Base-by-base conservation (phyloP, 106 monocot genomes). In the Amphibolis antarctica region DNA sequence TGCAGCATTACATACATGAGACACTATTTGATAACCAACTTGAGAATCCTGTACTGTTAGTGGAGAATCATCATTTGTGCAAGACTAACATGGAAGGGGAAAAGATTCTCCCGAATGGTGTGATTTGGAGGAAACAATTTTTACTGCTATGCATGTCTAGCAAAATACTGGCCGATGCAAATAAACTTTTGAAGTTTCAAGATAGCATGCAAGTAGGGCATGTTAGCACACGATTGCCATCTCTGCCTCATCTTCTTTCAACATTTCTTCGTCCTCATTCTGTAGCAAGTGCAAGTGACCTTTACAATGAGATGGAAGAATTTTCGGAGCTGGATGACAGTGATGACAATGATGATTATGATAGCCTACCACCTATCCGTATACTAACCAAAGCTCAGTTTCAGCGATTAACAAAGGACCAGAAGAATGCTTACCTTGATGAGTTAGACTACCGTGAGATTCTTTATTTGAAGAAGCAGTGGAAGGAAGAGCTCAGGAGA, bases 361-460 rank as follows among this genome's bases (percentile, higher is more conserved):
- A 90, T 76, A 76, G 76, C 45, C 68, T 96, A 51, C 94, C 94
- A 50, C 89, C 86, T 13, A 86, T 96, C 42, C 71, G 78, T 13
- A 82, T 86, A 48, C 60, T 96, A 19, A 84, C 83, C 12, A 96
- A 82, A 45, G 17, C 77, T 21, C 86, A 96, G 59, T 96, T 76
- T 61, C 66, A 76, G 51, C 77, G 76, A 69, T 66, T 96, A 54
- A 69, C 94, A 0, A 78, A 76, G 60, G 57, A 59, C 58, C 94
- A 96, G 78, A 89, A 76, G 67, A 74, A 76, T 10, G 84, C 78
- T 29, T 96, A 96, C 75, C 82, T 96, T 56, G 86, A 86, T 71
- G 94, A 96, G 69, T 66, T 96, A 64, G 83, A 96, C 11, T 96
- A 86, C 56, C 83, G 94, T 61, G 94, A 90, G 49, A 90, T 80